Evolutionary conservation across 2,329 filamentous ascomycete species (phyloP), one percentile per base, ranked within the genome.

Genomic region (Calonectria pauciramosa): DNA sequence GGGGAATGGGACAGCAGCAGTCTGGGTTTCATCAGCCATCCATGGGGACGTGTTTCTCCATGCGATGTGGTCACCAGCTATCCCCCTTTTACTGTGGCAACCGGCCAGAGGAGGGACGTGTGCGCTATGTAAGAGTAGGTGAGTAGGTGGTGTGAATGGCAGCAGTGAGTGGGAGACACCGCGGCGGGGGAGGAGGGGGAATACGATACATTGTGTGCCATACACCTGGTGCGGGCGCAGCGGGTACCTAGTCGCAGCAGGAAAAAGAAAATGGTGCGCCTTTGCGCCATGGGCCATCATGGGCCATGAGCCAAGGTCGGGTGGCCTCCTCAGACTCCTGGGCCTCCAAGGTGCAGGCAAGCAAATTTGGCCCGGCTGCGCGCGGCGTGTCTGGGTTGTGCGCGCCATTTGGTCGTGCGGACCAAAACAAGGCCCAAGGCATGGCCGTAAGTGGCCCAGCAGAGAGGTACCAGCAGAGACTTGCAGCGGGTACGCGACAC

Each of bases 401-500:
- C 74, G 77, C 74, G 77, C 77, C 77, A 78, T 77, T 78, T 81
- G 75, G 71, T 81, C 70, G 78, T 75, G 78, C 77, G 73, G 77
- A 76, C 59, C 75, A 77, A 77, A 80, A 81, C 81, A 78, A 81
- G 81, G 75, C 76, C 75, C 75, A 72, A 74, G 76, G 74, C 71
- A 77, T 76, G 72, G 75, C 75, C 73, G 76, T 74, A 79, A 81
- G 79, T 79, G 80, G 79, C 76, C 68, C 79, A 81, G 68, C 72
- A 38, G 68, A 72, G 73, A 81, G 79, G 81, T 83, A 83, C 82
- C 78, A 76, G 78, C 71, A 82, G 82, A 75, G 82, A 84, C 82
- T 83, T 84, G 65, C 77, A 80, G 82, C 83, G 83, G 82, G 82
- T 83, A 83, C 82, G 81, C 81, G 80, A 84, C 82, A 82, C 83